Percentiles rank a stretch among this genome's conserved stretches.
Evolutionary conservation across 495 filamentous ascomycete species (phyloP).

Genomic region (Aspergillus steynii): DNA sequence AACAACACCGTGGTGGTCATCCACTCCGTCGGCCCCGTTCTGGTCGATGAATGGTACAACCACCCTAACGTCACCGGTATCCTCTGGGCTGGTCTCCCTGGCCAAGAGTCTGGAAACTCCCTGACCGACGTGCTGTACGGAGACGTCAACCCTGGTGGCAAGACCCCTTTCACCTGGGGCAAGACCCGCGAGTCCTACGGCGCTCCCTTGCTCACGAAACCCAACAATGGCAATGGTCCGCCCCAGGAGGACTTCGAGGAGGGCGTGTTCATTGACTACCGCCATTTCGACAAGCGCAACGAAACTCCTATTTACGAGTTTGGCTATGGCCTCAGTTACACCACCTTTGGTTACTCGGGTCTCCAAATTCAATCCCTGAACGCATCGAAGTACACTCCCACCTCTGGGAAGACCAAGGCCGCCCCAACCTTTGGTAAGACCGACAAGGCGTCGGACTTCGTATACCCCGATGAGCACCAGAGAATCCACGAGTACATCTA

Average conservation of each 20-base stretch:
- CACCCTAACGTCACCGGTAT: constrained; percentile 94
- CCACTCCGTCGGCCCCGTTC: constrained; percentile 79
- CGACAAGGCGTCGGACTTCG: constrained; percentile 66
- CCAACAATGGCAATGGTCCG: constrained; percentile 67
- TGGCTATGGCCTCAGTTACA: constrained; percentile 88
- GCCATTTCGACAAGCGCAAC: constrained; percentile 75
- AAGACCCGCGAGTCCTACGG: constrained; percentile 72
- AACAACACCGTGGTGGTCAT: constrained; percentile 94
- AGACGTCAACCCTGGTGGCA: constrained; percentile 78
- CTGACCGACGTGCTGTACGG: constrained; percentile 92
- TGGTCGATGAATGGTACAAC: constrained; percentile 74
- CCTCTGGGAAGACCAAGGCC: constrained; percentile 62
- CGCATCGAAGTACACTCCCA: constrained; percentile 62
- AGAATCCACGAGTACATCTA: constrained; percentile 72
- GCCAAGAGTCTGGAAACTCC: constrained; percentile 89
- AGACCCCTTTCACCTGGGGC: constrained; percentile 88
- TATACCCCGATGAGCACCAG: constrained; percentile 67
- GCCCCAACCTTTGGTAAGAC: constrained; percentile 71
- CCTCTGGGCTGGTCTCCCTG: constrained; percentile 89
- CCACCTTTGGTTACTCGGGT: constrained; percentile 78
- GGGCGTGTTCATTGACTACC: constrained; percentile 93
- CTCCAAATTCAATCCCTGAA: constrained; percentile 60
- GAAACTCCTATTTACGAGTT: constrained; percentile 86
- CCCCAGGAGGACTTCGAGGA: constrained; percentile 85
- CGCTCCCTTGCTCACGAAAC: constrained; percentile 67